phyloP scores from a whole-genome alignment of 495 filamentous ascomycete species.

The Cairneyella variabilis region DNA sequence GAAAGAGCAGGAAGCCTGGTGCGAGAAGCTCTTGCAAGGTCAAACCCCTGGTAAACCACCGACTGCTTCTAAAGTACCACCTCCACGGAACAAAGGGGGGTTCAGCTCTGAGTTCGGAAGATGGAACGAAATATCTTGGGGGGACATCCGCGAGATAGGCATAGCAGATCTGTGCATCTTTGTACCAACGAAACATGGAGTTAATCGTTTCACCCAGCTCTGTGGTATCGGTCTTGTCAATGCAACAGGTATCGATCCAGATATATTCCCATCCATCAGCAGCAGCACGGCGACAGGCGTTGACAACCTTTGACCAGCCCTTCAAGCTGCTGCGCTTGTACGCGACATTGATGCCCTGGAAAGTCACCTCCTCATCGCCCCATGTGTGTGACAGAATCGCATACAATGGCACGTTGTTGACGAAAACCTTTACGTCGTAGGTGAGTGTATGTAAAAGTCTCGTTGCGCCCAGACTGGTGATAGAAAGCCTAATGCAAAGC shows the following conservation, averaged over 20 bases:
- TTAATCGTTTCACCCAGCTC: conserved; percentile 36
- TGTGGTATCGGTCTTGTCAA: conserved; percentile 27
- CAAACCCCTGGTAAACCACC: no score
- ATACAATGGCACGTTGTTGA: no score
- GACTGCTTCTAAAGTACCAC: no score
- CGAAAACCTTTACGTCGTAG: no score
- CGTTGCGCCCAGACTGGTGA: no score
- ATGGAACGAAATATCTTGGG: no score
- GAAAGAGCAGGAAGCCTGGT: no score
- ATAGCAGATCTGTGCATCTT: conserved; percentile 20
- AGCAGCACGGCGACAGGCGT: conserved; percentile 7
- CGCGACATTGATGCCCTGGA: conserved; percentile 19
- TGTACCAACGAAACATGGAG: conserved; percentile 28
- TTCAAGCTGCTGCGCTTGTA: conserved; percentile 21
- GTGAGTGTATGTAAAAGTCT: no score
- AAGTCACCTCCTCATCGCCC: conserved; percentile 23
- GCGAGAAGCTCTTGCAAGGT: no score
- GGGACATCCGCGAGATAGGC: conserved; percentile 22
- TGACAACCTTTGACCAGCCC: conserved; percentile 18
- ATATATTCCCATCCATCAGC: conserved; percentile 23
- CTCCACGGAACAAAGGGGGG: no score
- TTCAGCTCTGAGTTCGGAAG: no score
- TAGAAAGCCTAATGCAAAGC: no score
- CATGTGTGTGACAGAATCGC: conserved; percentile 29
- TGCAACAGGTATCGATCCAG: conserved; percentile 43